A percentile compares a stretch with the other conserved stretches of the same genome.
These are phyloP conservation scores for Sabuloglossum arenarium DNA, from an alignment of 495 filamentous ascomycete species.

Conservation along the genomic window DNA sequence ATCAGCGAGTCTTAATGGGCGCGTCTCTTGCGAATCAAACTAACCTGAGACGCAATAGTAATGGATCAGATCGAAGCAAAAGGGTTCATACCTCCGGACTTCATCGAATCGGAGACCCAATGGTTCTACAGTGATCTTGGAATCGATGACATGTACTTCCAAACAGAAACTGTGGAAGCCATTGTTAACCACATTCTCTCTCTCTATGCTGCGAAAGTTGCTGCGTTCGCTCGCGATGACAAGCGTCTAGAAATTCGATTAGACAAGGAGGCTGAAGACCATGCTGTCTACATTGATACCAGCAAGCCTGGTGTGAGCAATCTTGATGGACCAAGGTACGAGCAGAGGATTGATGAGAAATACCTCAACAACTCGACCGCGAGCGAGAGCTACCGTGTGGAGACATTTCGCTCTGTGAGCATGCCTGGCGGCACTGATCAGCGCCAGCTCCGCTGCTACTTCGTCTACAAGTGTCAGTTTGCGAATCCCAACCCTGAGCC, in stretches of 20 bases:
- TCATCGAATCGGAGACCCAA: constrained; percentile 63
- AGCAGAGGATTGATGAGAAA: constrained; percentile 84
- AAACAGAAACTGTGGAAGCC: constrained; percentile 67
- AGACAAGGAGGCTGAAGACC: constrained; percentile 86
- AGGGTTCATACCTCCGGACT: constrained; percentile 67
- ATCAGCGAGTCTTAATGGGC: not conserved
- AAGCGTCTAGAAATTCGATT: constrained; percentile 82
- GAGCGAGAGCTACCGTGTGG: constrained; percentile 63
- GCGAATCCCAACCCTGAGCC: constrained; percentile 46
- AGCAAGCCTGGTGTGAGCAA: constrained; percentile 66
- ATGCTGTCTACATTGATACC: constrained; percentile 97
- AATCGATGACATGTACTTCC: constrained; percentile 98
- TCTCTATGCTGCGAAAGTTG: constrained; percentile 91
- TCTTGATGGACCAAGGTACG: constrained; percentile 63
- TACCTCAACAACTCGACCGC: constrained; percentile 58
- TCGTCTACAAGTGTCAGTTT: constrained; percentile 91
- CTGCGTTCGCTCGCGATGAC: constrained; percentile 82
- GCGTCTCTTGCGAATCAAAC: not conserved
- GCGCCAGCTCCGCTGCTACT: constrained; percentile 86
- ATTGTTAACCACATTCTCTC: constrained; percentile 90
- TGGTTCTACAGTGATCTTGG: constrained; percentile 98
- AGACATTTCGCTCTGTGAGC: constrained; percentile 77
- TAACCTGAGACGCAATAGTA: constrained; percentile 20
- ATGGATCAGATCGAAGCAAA: constrained; percentile 57
- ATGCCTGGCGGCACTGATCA: constrained; percentile 51